Conservation (phyloP, 2,329 filamentous ascomycete species). For the Fusarium sp. region DNA sequence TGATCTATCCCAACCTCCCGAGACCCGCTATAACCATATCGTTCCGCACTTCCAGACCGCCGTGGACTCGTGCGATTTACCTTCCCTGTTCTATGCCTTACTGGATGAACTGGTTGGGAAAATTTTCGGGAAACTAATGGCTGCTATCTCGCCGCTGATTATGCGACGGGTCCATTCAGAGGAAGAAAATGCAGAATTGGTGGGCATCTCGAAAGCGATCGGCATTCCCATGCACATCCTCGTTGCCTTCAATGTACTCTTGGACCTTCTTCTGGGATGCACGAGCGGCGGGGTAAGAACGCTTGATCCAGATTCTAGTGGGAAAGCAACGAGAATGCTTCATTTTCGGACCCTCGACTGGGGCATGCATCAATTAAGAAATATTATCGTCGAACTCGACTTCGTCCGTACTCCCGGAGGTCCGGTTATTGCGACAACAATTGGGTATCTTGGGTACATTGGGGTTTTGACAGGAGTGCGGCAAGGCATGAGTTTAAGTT, state of each 20-base stretch:
- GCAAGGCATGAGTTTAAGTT: slow-evolving; percentile 55
- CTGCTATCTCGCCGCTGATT: slow-evolving; percentile 54
- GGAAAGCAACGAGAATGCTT: slow-evolving; percentile 50
- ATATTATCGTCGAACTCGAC: slow-evolving; percentile 62
- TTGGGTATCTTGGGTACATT: slow-evolving; percentile 61
- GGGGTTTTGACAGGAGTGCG: slow-evolving; percentile 60
- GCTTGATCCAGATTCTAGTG: not conserved
- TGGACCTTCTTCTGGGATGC: slow-evolving; percentile 73
- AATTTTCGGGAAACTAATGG: slow-evolving; percentile 40
- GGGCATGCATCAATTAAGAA: slow-evolving; percentile 61
- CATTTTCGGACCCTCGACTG: slow-evolving; percentile 68
- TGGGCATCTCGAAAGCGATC: slow-evolving; percentile 61
- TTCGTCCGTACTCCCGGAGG: slow-evolving; percentile 51
- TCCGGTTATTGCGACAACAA: slow-evolving; percentile 54
- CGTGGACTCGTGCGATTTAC: slow-evolving; percentile 46
- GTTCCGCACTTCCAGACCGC: slow-evolving; percentile 30
- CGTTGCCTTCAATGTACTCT: slow-evolving; percentile 69
- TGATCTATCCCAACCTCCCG: slow-evolving; percentile 42
- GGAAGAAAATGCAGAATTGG: slow-evolving; percentile 70
- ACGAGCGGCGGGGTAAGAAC: slow-evolving; percentile 59
- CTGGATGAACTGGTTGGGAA: slow-evolving; percentile 44
- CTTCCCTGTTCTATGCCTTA: slow-evolving; percentile 61
- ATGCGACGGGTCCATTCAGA: slow-evolving; percentile 60
- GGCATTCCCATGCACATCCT: slow-evolving; percentile 67
- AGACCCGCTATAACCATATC: slow-evolving; percentile 43